Evolutionary conservation across 1,139 yeast genomes (phyloP).

Genomic region (Wickerhamomyces sp.): DNA sequence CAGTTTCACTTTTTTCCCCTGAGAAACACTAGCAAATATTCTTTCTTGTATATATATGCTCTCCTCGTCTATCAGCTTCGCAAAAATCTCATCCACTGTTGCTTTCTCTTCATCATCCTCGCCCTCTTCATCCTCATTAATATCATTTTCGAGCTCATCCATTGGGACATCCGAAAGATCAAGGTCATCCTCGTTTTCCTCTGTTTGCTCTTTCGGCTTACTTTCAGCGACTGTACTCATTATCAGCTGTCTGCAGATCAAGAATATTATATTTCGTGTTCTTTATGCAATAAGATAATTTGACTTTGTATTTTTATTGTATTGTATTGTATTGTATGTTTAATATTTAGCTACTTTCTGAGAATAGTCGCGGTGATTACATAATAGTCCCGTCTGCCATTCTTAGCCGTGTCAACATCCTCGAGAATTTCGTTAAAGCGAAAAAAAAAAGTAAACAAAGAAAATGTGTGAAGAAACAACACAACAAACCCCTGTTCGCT

Average conservation of each 20-base stretch:
- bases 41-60: constrained; percentile 12
- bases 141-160: constrained; percentile 14
- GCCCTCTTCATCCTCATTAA: constrained; percentile 17
- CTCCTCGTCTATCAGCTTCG: constrained; percentile 15
- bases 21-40: constrained; percentile 13
- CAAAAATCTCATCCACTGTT: constrained; percentile 7
- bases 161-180: constrained; percentile 25
- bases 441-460: background rate
- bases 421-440: too few relatives aligned
- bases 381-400: too few relatives aligned
- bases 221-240: background rate
- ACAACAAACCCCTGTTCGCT: background rate
- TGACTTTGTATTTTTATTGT: too few relatives aligned
- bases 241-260: too few relatives aligned
- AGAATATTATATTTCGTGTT: too few relatives aligned
- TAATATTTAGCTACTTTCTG: too few relatives aligned
- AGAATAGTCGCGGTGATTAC: too few relatives aligned
- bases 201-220: background rate
- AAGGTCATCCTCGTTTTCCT: constrained; percentile 14
- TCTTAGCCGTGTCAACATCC: background rate
- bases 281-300: too few relatives aligned
- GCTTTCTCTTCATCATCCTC: constrained; percentile 15
- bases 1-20: constrained; percentile 11
- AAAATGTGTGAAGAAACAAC: background rate
- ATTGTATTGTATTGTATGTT: too few relatives aligned